Evolutionary conservation across 805 yeast genomes (phyloP).

Genomic region (Myxozyma neotropica): DNA sequence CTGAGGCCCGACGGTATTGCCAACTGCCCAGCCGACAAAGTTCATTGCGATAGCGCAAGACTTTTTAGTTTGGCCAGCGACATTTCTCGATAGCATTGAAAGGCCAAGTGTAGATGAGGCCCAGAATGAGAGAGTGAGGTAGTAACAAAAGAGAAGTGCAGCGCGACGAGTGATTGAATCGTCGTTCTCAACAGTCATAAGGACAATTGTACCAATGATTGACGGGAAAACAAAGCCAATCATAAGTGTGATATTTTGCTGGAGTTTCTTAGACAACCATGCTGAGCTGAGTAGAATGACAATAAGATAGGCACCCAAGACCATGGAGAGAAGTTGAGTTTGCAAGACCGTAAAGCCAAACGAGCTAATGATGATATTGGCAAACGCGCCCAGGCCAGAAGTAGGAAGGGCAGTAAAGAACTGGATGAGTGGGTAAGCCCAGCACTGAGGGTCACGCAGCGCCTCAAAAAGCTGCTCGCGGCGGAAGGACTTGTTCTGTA

Average conservation of each 20-base stretch:
- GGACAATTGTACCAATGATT: constrained; percentile 41
- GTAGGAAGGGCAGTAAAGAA: constrained; percentile 40
- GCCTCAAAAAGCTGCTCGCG: constrained; percentile 22
- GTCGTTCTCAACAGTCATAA: constrained; percentile 38
- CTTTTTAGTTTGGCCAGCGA: constrained; percentile 42
- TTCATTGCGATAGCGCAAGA: constrained; percentile 20
- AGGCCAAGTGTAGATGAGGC: constrained; percentile 28
- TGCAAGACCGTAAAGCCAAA: constrained; percentile 42
- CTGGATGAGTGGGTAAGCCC: constrained; percentile 38
- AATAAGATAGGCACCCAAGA: constrained; percentile 43
- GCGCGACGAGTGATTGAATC: constrained; percentile 37
- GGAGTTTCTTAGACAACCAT: constrained; percentile 34
- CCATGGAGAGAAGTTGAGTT: constrained; percentile 44
- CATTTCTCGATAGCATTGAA: constrained; percentile 33
- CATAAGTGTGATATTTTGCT: constrained; percentile 37
- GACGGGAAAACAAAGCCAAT: constrained; percentile 41
- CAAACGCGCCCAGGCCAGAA: constrained; percentile 42
- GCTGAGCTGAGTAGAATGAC: constrained; percentile 38
- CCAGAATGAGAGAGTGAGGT: constrained; percentile 39
- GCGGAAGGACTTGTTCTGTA: constrained; percentile 20
- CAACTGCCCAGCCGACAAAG: constrained; percentile 44
- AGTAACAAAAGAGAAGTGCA: constrained; percentile 41
- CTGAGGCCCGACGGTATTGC: constrained; percentile 69
- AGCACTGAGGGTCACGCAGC: constrained; percentile 34
- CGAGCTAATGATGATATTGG: constrained; percentile 40